phyloP scores from a whole-genome alignment of 495 filamentous ascomycete genomes.

The Articulospora tetracladia region DNA sequence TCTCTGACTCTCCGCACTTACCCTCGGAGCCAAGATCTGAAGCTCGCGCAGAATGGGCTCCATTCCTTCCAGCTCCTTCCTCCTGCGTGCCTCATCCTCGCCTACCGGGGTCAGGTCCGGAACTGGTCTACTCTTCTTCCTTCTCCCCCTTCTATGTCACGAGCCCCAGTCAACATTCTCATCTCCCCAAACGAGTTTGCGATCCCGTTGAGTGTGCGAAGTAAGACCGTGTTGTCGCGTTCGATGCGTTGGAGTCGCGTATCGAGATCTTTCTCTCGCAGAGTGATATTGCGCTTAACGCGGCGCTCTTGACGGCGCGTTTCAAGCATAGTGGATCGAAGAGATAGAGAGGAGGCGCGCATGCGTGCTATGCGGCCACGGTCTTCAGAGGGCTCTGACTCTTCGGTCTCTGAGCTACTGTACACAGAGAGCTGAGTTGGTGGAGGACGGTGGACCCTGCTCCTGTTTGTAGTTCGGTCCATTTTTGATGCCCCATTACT shows the following conservation, averaged over 20 bases:
- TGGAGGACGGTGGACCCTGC: not conserved
- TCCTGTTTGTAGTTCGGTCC: not conserved
- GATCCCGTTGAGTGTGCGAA: slow-evolving; percentile 17
- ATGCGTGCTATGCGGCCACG: not conserved
- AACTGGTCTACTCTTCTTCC: not conserved
- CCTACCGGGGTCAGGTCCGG: not conserved
- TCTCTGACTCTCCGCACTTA: not conserved
- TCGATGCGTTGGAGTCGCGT: slow-evolving; percentile 11
- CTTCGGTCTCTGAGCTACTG: not conserved
- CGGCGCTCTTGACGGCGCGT: slow-evolving; percentile 8
- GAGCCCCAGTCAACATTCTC: not conserved
- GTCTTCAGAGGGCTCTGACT: slow-evolving; percentile 6
- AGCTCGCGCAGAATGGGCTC: slow-evolving; percentile 6
- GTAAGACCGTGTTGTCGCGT: slow-evolving; percentile 16
- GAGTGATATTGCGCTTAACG: slow-evolving; percentile 16
- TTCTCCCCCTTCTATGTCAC: not conserved
- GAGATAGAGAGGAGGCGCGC: not conserved
- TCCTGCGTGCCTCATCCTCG: not conserved
- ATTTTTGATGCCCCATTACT: not conserved
- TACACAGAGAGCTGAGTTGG: not conserved
- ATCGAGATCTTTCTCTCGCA: slow-evolving; percentile 19
- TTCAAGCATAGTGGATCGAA: not conserved
- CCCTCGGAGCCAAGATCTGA: not conserved
- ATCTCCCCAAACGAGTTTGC: slow-evolving; percentile 15
- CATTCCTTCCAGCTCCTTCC: not conserved